These are phyloP conservation scores for Blastomyces emzantsi DNA, from an alignment of 2,329 filamentous ascomycete species.

Conservation along the genomic window DNA sequence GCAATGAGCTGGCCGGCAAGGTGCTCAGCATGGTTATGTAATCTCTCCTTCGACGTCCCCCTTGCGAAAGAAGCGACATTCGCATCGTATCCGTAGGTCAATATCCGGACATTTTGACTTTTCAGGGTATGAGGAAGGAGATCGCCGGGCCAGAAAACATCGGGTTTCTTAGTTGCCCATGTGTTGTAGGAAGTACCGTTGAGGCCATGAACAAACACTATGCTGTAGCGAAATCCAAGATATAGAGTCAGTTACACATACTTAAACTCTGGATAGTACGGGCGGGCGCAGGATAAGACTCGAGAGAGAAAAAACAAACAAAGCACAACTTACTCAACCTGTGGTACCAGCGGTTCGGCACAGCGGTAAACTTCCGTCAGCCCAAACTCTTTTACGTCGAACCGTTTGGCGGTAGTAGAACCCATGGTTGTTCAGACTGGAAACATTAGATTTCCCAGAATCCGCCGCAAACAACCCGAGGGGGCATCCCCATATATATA, in stretches of 20 bases:
- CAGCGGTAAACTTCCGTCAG: slow-evolving; percentile 35
- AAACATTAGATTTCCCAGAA: slow-evolving; percentile 4
- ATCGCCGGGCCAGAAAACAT: slow-evolving; percentile 60
- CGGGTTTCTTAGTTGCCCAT: slow-evolving; percentile 48
- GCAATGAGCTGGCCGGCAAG: slow-evolving; percentile 54
- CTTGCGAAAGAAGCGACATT: slow-evolving; percentile 47
- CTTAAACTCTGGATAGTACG: neutral
- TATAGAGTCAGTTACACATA: neutral
- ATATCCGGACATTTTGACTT: slow-evolving; percentile 51
- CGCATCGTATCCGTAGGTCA: slow-evolving; percentile 68
- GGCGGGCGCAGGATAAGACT: slow-evolving; percentile 1
- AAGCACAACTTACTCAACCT: slow-evolving; percentile 28
- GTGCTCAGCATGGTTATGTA: slow-evolving; percentile 63
- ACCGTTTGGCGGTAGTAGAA: slow-evolving; percentile 18
- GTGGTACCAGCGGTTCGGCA: slow-evolving; percentile 22
- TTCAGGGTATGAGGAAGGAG: slow-evolving; percentile 54
- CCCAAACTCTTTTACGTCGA: slow-evolving; percentile 31
- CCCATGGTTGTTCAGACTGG: slow-evolving; percentile 6
- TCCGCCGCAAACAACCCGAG: neutral
- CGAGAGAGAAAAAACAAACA: neutral
- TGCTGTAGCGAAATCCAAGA: slow-evolving; percentile 22
- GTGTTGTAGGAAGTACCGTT: slow-evolving; percentile 58
- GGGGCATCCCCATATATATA: slow-evolving; percentile 5
- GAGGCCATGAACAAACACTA: slow-evolving; percentile 62
- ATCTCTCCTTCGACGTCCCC: slow-evolving; percentile 54